A percentile compares a stretch with the other conserved stretches of the same genome.
phyloP scores from a whole-genome alignment of 768 basidiomycete genomes.

The Amanita brunnescens region DNA sequence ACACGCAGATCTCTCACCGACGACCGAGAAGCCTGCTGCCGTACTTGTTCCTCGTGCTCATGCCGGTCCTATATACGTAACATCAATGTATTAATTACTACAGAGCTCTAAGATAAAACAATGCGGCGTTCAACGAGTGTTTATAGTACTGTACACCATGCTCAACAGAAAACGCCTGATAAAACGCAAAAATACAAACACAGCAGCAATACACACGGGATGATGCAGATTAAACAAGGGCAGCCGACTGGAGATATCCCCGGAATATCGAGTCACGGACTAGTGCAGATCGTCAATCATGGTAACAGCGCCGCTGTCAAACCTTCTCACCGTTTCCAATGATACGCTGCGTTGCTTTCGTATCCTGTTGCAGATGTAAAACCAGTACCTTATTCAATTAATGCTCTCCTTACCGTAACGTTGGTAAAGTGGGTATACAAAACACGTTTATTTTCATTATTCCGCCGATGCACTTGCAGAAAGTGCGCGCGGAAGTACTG shows the following conservation, averaged over 20 bases:
- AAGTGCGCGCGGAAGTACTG: constrained; percentile 87
- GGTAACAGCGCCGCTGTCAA: background rate
- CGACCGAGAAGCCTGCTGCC: too few species aligned
- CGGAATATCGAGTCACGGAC: constrained; percentile 72
- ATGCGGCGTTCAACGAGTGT: background rate
- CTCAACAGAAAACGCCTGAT: background rate
- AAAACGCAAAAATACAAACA: background rate
- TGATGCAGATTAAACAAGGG: constrained; percentile 38
- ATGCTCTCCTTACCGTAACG: constrained; percentile 48
- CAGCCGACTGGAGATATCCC: constrained; percentile 65
- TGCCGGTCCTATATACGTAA: too few species aligned
- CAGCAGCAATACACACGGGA: background rate
- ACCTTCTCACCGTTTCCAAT: constrained; percentile 59
- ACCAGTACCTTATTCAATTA: background rate
- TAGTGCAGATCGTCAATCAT: constrained; percentile 16
- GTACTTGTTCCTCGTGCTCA: too few species aligned
- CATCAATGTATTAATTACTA: background rate
- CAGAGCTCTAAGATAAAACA: background rate
- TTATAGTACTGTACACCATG: background rate
- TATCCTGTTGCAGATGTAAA: constrained; percentile 41
- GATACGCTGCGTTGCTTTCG: constrained; percentile 75
- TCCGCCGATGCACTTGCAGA: constrained; percentile 70
- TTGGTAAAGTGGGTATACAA: constrained; percentile 77
- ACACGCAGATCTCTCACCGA: too few species aligned
- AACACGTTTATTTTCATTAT: constrained; percentile 74